Conservation (phyloP, 192 early-diverging fungal species). For the Funneliformis mosseae region DNA sequence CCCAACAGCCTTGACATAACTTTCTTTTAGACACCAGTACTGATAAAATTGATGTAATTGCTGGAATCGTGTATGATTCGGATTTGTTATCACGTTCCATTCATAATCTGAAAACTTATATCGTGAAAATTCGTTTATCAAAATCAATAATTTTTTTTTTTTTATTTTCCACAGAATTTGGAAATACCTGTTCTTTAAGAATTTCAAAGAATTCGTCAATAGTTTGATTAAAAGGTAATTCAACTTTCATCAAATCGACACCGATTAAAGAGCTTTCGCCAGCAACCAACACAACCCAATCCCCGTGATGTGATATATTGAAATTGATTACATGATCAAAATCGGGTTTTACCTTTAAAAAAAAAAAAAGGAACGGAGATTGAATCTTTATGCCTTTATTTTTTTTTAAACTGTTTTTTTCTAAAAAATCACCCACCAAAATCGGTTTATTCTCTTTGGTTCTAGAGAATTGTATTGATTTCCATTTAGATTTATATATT, state of each 20-base stretch:
- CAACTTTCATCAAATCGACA: slow-evolving; percentile 55
- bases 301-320: slow-evolving; percentile 63
- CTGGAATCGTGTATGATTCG: slow-evolving; percentile 1
- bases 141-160: too few species aligned
- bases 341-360: background rate
- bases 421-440: slow-evolving; percentile 3
- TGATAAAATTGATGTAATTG: slow-evolving; percentile 51
- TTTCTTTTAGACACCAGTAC: slow-evolving; percentile 63
- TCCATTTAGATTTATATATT: slow-evolving; percentile 15
- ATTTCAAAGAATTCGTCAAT: slow-evolving; percentile 43
- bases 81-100: slow-evolving; percentile 25
- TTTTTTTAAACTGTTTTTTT: background rate
- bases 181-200: slow-evolving; percentile 41
- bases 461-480: slow-evolving; percentile 20
- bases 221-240: slow-evolving; percentile 41
- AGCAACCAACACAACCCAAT: slow-evolving; percentile 60
- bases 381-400: background rate
- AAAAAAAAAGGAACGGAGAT: too few species aligned
- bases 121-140: background rate
- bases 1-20: slow-evolving; percentile 60
- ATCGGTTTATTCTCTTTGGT: slow-evolving; percentile 29
- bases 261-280: slow-evolving; percentile 40
- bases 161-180: too few species aligned
- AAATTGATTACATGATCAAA: slow-evolving; percentile 33
- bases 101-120: slow-evolving; percentile 35